Conservation (phyloP, 176 grass and related monocot genomes). For the Oryza coarctata region DNA sequence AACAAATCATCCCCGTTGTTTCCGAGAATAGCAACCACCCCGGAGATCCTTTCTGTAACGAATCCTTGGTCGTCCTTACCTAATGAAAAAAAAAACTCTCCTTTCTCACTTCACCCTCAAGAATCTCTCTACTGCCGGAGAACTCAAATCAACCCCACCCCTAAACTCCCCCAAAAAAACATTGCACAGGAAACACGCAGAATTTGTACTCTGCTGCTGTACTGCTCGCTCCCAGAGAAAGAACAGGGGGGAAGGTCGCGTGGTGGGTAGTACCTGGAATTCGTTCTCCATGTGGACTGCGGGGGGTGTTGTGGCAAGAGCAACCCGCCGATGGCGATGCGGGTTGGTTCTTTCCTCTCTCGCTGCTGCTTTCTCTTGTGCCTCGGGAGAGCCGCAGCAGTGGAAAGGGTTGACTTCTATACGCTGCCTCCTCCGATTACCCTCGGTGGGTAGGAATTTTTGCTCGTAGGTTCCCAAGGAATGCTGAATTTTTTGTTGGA, state of each 20-base stretch:
- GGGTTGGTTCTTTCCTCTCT: neutral
- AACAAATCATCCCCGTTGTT: neutral
- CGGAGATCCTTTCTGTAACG: neutral
- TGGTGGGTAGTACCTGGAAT: slow-evolving; percentile 29
- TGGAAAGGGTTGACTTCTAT: neutral
- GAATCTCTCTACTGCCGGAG: neutral
- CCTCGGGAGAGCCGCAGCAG: neutral
- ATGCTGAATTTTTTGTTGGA: neutral
- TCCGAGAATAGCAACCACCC: neutral
- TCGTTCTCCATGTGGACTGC: slow-evolving; percentile 26
- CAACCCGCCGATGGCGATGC: neutral
- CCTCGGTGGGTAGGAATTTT: neutral
- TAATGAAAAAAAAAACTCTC: neutral
- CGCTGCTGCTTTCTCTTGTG: neutral
- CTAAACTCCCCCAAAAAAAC: neutral
- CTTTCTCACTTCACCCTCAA: too few species aligned
- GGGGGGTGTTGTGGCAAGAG: too few species aligned
- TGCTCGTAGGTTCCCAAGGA: neutral
- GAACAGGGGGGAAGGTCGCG: neutral
- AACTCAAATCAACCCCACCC: neutral
- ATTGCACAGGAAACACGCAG: neutral
- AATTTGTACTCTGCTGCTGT: neutral
- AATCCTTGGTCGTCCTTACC: neutral
- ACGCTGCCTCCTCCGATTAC: too few species aligned
- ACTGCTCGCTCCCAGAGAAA: neutral